phyloP scores from a whole-genome alignment of 2,329 filamentous ascomycete species.

The Arthroderma uncinatum region DNA sequence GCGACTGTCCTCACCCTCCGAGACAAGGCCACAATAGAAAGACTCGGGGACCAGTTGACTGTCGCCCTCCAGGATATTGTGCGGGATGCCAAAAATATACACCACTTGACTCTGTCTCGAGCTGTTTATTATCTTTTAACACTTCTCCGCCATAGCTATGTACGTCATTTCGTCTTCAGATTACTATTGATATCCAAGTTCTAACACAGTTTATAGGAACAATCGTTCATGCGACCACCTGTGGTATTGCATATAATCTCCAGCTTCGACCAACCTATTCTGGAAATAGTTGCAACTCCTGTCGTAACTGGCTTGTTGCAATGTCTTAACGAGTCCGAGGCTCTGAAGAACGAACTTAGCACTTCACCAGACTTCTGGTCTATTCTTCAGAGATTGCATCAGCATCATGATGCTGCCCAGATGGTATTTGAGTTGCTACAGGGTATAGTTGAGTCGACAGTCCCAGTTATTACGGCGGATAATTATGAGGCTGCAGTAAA shows the following conservation, averaged over 20 bases:
- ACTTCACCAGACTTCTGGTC: conserved; percentile 97
- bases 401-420: conserved; percentile 57
- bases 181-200: neutral
- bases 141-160: conserved; percentile 72
- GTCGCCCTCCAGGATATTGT: conserved; percentile 71
- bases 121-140: conserved; percentile 78
- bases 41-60: conserved; percentile 67
- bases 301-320: conserved; percentile 67
- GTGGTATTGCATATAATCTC: conserved; percentile 87
- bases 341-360: conserved; percentile 82
- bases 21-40: conserved; percentile 59
- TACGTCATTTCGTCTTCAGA: conserved; percentile 37
- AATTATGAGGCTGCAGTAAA: conserved; percentile 85
- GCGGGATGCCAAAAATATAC: conserved; percentile 65
- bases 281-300: conserved; percentile 64
- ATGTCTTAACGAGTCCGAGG: conserved; percentile 66
- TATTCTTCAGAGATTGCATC: conserved; percentile 65
- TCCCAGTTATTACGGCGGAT: conserved; percentile 77
- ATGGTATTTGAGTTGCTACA: conserved; percentile 82
- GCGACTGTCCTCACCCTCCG: conserved; percentile 71
- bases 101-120: conserved; percentile 72
- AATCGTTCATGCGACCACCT: conserved; percentile 83
- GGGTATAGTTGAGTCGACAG: conserved; percentile 58
- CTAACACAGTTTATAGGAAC: conserved; percentile 47
- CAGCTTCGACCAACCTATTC: conserved; percentile 64